A percentile compares a stretch with the other conserved stretches of the same genome.
phyloP scores from a whole-genome alignment of 2,329 filamentous ascomycete genomes.

The Calonectria hawksworthii region DNA sequence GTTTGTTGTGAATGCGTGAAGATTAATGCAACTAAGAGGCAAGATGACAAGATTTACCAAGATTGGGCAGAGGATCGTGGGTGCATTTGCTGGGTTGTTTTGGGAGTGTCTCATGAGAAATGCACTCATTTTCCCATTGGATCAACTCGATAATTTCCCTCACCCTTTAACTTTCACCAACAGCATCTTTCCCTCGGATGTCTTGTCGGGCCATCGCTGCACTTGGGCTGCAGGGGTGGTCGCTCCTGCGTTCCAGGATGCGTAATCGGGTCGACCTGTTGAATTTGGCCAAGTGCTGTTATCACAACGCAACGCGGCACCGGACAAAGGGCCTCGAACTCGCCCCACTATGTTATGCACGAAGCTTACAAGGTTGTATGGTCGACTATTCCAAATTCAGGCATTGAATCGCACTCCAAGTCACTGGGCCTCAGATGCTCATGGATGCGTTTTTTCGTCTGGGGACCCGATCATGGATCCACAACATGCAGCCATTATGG shows the following conservation, averaged over 20 bases:
- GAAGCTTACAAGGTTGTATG: neutral
- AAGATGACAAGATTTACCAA: too few relatives aligned
- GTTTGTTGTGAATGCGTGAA: neutral
- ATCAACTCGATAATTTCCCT: neutral
- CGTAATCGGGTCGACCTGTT: neutral
- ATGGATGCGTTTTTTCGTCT: neutral
- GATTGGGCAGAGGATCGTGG: too few relatives aligned
- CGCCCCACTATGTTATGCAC: neutral
- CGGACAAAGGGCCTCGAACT: neutral
- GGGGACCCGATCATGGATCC: neutral
- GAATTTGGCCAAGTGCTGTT: neutral
- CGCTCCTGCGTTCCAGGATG: too few relatives aligned
- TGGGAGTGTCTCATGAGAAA: neutral
- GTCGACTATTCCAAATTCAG: neutral
- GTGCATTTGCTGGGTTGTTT: too few relatives aligned
- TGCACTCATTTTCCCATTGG: neutral
- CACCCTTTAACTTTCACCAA: neutral
- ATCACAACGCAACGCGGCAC: neutral
- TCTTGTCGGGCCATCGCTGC: neutral
- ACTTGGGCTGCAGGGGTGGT: neutral
- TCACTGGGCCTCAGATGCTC: neutral
- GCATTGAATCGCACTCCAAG: neutral
- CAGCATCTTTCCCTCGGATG: neutral
- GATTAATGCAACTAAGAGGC: neutral
- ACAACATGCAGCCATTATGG: neutral